Evolutionary conservation across 257 asterid genomes (phyloP).

Genomic region (Dorcoceras hygrometricum): DNA sequence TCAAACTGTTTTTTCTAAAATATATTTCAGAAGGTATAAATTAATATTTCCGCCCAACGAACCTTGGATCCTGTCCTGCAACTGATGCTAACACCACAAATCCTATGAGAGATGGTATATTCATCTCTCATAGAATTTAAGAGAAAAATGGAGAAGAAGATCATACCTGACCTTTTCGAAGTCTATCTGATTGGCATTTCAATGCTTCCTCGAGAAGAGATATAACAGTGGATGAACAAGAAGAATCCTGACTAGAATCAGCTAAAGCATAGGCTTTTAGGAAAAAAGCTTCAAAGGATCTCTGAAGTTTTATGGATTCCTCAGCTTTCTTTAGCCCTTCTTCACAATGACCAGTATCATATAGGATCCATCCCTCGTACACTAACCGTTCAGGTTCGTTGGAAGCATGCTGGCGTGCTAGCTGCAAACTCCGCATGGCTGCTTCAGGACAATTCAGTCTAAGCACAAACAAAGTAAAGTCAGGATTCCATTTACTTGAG

Average conservation of each 20-base stretch:
- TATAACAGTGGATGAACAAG: constrained; percentile 84
- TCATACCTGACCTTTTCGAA: constrained; percentile 97
- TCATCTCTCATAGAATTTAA: neutral
- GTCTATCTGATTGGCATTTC: constrained; percentile 97
- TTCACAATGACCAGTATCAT: constrained; percentile 93
- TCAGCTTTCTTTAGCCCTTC: constrained; percentile 94
- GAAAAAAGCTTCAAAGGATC: constrained; percentile 98
- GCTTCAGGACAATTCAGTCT: constrained; percentile 97
- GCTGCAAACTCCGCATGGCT: constrained; percentile 94
- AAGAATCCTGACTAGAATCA: constrained; percentile 87
- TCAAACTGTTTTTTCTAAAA: neutral
- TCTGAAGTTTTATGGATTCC: constrained; percentile 82
- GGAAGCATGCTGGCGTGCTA: constrained; percentile 88
- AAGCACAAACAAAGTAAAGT: constrained; percentile 26
- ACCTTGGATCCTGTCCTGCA: neutral
- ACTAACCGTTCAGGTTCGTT: constrained; percentile 86
- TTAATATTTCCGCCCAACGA: neutral
- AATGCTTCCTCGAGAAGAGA: constrained; percentile 95
- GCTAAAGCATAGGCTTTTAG: constrained; percentile 99
- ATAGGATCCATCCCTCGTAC: constrained; percentile 97
- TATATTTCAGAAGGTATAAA: neutral
- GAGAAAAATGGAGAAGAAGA: neutral
- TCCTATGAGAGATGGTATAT: neutral
- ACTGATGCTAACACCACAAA: neutral
- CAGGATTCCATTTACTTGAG: neutral